These are phyloP conservation scores for Exophiala bonariae DNA, from an alignment of 2,329 filamentous ascomycete species.

Conservation along the genomic window DNA sequence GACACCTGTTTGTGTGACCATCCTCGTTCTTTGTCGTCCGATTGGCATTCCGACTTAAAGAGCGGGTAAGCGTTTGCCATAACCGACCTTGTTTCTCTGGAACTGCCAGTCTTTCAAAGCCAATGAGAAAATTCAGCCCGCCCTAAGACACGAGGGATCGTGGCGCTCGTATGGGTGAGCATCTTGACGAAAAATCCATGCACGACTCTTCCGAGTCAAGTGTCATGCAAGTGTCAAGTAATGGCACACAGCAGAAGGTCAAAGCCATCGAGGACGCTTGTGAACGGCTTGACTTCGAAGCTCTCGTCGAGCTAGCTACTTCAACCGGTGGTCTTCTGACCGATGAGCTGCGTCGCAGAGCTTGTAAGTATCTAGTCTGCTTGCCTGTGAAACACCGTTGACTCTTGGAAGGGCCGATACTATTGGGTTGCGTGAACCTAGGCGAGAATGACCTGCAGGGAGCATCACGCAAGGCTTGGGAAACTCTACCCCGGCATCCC, in stretches of 20 bases:
- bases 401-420: constrained; percentile 45
- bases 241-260: constrained; percentile 39
- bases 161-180: constrained; percentile 9
- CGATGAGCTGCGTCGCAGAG: constrained; percentile 67
- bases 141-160: constrained; percentile 3
- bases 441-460: constrained; percentile 8
- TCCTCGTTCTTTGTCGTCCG: constrained; percentile 6
- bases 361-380: constrained; percentile 63
- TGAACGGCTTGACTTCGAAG: constrained; percentile 54
- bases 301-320: constrained; percentile 60
- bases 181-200: constrained; percentile 6
- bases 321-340: constrained; percentile 66
- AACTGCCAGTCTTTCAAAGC: neutral
- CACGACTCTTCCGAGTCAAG: constrained; percentile 4
- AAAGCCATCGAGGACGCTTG: constrained; percentile 61
- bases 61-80: constrained; percentile 19
- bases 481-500: constrained; percentile 67
- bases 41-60: constrained; percentile 24
- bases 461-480: constrained; percentile 48
- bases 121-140: constrained; percentile 6
- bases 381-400: constrained; percentile 19
- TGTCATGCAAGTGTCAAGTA: constrained; percentile 5
- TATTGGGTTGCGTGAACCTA: constrained; percentile 42
- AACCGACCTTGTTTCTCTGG: neutral
- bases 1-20: constrained; percentile 14